Conservation (phyloP, 306 rosid genomes). For the Casuarina glauca region DNA sequence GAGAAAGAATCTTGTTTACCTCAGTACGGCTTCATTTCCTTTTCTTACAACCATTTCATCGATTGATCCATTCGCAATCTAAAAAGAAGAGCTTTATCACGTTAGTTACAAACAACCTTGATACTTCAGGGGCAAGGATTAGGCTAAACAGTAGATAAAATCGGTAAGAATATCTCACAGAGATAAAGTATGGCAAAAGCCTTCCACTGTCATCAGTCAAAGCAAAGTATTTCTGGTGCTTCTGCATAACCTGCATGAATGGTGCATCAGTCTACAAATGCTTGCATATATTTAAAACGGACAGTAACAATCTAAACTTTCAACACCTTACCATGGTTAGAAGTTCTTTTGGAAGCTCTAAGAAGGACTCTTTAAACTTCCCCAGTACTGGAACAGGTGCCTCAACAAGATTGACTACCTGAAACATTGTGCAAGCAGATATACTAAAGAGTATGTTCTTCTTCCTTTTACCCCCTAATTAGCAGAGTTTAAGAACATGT, state of each 20-base stretch:
- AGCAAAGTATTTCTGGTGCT: constrained; percentile 92
- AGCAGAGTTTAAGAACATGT: not conserved
- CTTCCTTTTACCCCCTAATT: not conserved
- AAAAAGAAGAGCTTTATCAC: constrained; percentile 27
- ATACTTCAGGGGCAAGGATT: constrained; percentile 6
- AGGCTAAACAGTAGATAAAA: constrained; percentile 14
- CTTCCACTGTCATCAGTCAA: constrained; percentile 57
- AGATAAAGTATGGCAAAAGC: constrained; percentile 81
- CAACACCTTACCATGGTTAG: constrained; percentile 72
- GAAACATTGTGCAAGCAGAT: constrained; percentile 16
- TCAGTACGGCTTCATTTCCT: constrained; percentile 96
- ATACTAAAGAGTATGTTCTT: constrained; percentile 21
- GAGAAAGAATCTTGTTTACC: constrained; percentile 40
- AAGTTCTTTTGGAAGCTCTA: constrained; percentile 93
- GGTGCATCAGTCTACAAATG: constrained; percentile 16
- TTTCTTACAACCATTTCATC: constrained; percentile 66
- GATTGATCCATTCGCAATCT: constrained; percentile 92
- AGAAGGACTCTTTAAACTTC: constrained; percentile 76
- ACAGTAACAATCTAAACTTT: not conserved
- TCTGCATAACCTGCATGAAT: constrained; percentile 89
- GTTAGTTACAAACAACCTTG: not conserved
- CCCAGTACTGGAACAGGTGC: constrained; percentile 92
- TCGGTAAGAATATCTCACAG: constrained; percentile 57
- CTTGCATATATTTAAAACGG: constrained; percentile 18
- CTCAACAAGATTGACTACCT: constrained; percentile 97